Base-by-base conservation (phyloP, 1,284 basidiomycete species). In the Mycena sp. region DNA sequence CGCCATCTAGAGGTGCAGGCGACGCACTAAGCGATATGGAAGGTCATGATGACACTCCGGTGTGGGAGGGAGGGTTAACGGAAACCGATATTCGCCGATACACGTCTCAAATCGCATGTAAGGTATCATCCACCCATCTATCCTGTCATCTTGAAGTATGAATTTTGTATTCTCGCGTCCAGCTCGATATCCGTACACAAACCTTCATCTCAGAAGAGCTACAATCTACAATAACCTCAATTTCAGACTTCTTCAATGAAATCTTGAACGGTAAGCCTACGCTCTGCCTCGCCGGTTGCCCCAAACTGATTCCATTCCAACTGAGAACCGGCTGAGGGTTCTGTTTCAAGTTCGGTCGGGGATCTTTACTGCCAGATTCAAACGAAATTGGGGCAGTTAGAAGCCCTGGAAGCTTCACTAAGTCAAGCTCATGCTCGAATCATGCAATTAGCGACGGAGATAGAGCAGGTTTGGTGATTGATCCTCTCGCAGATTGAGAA, bases 81-180 rank as follows among this genome's bases (percentile, higher is more conserved):
- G 61, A 58, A 40, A 19, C 14, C 23, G 61, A 63, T n/a, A 35
- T 63, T 23, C 44, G 51, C 35, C 49, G 55, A 21, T 58, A 54
- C 49, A 16, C 25, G 14, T 17, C 43, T 5, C 19, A 43, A 12
- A 26, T 23, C 25, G 41, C 23, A 21, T 16, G 40, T 16, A 55
- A 50, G 56, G 61, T 63, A 35, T 9, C 14, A 9, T 35, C 7
- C 14, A 35, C 14, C 14, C 32, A 12, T 19, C 12, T 6, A 10
- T 23, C 2, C 19, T 23, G 10, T 21, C 11, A 16, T 11, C 3
- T 9, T n/a, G n/a, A n/a, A 10, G 14, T 14, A 19, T 52, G 21
- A 35, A 52, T n/a, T 26, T 14, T 30, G 25, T 37, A 9, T 35
- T 14, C 11, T 14, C n/a, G n/a, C n/a, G n/a, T n/a, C n/a, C 35